These are phyloP conservation scores for Trichosporon faecale DNA, from an alignment of 1,284 basidiomycete species.

Conservation along the genomic window DNA sequence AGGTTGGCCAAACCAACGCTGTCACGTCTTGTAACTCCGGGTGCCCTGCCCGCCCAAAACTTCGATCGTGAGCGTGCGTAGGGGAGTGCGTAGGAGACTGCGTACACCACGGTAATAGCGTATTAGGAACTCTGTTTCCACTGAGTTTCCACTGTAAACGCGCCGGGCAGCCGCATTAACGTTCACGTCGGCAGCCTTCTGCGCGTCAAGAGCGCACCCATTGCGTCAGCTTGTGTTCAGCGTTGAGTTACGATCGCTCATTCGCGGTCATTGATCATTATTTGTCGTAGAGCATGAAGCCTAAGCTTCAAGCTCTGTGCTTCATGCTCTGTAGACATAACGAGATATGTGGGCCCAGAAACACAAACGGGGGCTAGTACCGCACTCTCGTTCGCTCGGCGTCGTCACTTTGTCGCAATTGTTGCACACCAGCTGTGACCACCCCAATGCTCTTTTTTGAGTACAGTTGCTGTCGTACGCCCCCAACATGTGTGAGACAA, in stretches of 20 bases:
- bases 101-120: background rate
- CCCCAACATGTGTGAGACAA: no score
- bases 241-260: background rate
- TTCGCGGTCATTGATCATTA: background rate
- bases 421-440: background rate
- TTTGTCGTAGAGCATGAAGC: slow-evolving; percentile 1
- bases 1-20: background rate
- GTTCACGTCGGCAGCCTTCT: background rate
- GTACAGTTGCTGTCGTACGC: no score
- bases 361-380: background rate
- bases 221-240: background rate
- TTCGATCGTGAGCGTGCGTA: background rate
- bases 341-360: background rate
- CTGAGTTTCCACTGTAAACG: background rate
- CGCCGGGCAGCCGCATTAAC: background rate
- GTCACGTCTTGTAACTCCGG: background rate
- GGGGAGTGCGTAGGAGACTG: background rate
- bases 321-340: slow-evolving; percentile 3
- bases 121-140: background rate
- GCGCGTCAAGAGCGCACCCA: background rate
- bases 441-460: no score
- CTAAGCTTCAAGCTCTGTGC: background rate
- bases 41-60: background rate
- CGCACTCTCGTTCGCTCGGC: background rate
- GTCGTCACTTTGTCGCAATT: background rate